A percentile compares a stretch with the other conserved stretches of the same genome.
phyloP scores from a whole-genome alignment of 2,329 filamentous ascomycete species.

The Graphilbum ipis-grandicollis region DNA sequence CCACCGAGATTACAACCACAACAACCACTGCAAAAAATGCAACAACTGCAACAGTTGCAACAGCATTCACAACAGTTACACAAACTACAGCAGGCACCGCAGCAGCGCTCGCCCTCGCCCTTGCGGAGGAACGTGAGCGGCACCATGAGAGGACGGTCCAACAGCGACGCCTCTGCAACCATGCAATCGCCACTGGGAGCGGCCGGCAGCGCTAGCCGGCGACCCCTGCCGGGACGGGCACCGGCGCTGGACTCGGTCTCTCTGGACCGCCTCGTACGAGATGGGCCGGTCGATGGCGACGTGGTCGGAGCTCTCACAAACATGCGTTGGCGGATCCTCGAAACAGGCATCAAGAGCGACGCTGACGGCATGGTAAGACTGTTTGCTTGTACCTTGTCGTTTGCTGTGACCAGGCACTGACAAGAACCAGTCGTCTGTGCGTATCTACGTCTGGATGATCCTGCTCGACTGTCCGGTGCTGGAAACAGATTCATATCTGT shows the following conservation, averaged over 20 bases:
- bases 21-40: conserved; percentile 30
- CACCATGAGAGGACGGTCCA: conserved; percentile 43
- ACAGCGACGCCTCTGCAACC: conserved; percentile 44
- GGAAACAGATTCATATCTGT: conserved; percentile 74
- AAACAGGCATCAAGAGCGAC: conserved; percentile 59
- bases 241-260: conserved; percentile 37
- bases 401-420: conserved; percentile 2
- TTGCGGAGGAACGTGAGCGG: conserved; percentile 16
- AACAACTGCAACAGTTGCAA: conserved; percentile 25
- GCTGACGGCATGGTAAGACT: conserved; percentile 59
- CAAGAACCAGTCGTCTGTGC: conserved; percentile 57
- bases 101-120: conserved; percentile 18
- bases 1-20: conserved; percentile 13
- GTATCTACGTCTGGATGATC: conserved; percentile 93
- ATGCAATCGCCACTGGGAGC: conserved; percentile 20
- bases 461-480: conserved; percentile 77
- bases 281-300: conserved; percentile 61
- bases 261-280: conserved; percentile 61
- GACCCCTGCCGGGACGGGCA: conserved; percentile 25
- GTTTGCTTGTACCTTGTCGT: not conserved
- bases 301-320: conserved; percentile 49
- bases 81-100: too few species aligned
- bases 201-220: conserved; percentile 21
- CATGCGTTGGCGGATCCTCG: conserved; percentile 54
- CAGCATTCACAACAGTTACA: conserved; percentile 27